These are phyloP conservation scores for peach (Prunus persica) DNA, from an alignment of 306 rosid species.

Conservation along the genomic window DNA sequence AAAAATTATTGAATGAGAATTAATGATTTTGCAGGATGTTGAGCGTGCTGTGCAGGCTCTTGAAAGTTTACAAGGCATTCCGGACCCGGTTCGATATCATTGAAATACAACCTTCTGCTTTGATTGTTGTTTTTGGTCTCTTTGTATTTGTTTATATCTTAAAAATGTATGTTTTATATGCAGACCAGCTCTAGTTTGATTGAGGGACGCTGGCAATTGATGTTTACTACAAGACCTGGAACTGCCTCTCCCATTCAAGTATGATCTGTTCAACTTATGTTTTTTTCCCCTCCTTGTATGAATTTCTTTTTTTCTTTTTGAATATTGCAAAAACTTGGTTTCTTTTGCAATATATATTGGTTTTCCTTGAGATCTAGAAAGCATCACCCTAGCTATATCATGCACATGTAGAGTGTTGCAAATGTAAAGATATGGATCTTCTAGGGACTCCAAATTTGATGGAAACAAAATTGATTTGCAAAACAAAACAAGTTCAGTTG, in stretches of 20 bases:
- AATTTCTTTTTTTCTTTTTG: neutral
- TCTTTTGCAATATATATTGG: neutral
- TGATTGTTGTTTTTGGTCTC: neutral
- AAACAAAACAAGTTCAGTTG: neutral
- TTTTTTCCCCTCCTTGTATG: neutral
- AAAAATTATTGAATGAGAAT: neutral
- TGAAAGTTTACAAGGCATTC: slow-evolving; percentile 63
- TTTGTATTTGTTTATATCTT: neutral
- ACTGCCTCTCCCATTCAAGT: slow-evolving; percentile 95
- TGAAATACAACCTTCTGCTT: neutral
- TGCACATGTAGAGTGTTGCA: neutral
- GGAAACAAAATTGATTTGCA: neutral
- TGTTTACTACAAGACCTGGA: slow-evolving; percentile 92
- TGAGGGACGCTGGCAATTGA: slow-evolving; percentile 90
- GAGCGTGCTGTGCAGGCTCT: slow-evolving; percentile 66
- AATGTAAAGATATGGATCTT: neutral
- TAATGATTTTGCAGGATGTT: slow-evolving; percentile 45
- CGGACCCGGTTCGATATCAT: slow-evolving; percentile 63
- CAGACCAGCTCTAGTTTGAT: slow-evolving; percentile 77
- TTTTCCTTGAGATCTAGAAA: neutral
- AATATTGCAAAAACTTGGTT: neutral
- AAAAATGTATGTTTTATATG: slow-evolving; percentile 5
- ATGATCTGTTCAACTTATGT: neutral
- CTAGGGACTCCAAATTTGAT: neutral
- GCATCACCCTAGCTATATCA: neutral